A percentile compares a stretch with the other conserved stretches of the same genome.
Evolutionary conservation across 2,329 filamentous ascomycete species (phyloP).

Genomic region (Paecilomyces sp.): DNA sequence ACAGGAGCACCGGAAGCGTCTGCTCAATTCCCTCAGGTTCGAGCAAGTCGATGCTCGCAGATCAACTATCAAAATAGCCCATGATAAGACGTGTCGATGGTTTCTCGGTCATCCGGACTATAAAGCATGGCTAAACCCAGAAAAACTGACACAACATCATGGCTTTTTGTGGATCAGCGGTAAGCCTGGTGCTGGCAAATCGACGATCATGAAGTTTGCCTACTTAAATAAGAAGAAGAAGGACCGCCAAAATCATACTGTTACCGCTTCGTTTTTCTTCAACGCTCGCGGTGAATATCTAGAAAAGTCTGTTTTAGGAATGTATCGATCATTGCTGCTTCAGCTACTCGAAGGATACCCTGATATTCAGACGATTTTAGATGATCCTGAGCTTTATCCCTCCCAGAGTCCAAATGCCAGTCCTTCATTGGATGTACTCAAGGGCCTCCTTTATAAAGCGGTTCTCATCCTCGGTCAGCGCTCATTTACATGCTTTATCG

Average conservation of each 20-base stretch:
- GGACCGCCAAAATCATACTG: too few species aligned
- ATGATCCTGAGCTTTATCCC: conserved; percentile 4
- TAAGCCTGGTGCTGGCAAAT: conserved; percentile 32
- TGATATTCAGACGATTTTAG: conserved; percentile 11
- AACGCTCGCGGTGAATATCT: conserved; percentile 16
- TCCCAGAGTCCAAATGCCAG: neutral
- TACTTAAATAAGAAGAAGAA: conserved; percentile 4
- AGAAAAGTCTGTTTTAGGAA: conserved; percentile 16
- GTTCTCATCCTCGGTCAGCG: conserved; percentile 7
- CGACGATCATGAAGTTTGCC: conserved; percentile 27
- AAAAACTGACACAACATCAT: conserved; percentile 11
- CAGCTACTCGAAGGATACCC: conserved; percentile 17
- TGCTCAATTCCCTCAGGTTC: conserved; percentile 30
- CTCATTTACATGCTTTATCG: too few species aligned
- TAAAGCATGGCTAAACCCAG: conserved; percentile 29
- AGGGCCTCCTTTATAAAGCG: conserved; percentile 10
- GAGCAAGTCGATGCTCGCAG: conserved; percentile 34
- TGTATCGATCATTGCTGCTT: conserved; percentile 21
- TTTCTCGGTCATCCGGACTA: conserved; percentile 29
- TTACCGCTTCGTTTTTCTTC: conserved; percentile 20
- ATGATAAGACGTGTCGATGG: conserved; percentile 38
- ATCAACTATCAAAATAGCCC: conserved; percentile 28
- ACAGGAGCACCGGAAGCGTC: too few species aligned
- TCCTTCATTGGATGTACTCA: conserved; percentile 10
- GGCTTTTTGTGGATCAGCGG: conserved; percentile 34